Evolutionary conservation across 805 yeast species (phyloP).

Genomic region (Barnettozyma populi): DNA sequence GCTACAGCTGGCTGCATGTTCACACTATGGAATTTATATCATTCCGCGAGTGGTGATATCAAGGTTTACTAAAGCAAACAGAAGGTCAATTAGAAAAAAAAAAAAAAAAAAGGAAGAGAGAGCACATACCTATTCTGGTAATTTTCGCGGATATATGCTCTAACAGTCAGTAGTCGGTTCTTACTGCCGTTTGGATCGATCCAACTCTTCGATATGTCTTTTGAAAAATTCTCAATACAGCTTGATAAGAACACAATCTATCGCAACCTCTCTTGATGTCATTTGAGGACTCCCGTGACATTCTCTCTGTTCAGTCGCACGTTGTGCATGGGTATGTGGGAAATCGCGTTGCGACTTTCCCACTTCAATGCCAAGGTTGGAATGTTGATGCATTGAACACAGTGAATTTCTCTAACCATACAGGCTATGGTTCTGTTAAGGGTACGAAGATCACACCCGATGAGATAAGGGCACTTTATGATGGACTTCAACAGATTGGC

Average conservation of each 20-base stretch:
- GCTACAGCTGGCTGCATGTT: no score
- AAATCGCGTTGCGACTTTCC: slow-evolving; percentile 60
- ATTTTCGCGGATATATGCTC: no score
- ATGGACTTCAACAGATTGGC: slow-evolving; percentile 33
- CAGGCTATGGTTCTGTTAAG: slow-evolving; percentile 56
- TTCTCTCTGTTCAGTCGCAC: slow-evolving; percentile 60
- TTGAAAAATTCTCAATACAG: neutral
- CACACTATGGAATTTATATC: no score
- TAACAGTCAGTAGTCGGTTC: no score
- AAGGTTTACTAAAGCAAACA: no score
- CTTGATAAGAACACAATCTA: neutral
- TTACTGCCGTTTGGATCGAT: no score
- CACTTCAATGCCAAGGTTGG: slow-evolving; percentile 62
- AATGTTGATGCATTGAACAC: slow-evolving; percentile 63
- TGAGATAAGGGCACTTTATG: slow-evolving; percentile 34
- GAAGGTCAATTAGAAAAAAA: no score
- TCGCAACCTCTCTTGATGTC: neutral
- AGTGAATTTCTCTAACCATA: slow-evolving; percentile 63
- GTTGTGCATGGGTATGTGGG: slow-evolving; percentile 75
- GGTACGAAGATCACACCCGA: slow-evolving; percentile 42
- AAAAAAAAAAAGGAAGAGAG: no score
- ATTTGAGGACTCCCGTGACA: slow-evolving; percentile 5
- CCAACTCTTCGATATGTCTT: neutral
- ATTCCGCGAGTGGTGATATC: no score
- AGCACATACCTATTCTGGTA: no score